Evolutionary conservation across 2,329 filamentous ascomycete species (phyloP), one percentile per base, ranked within the genome.

Genomic region (Hypoxylon sp.): DNA sequence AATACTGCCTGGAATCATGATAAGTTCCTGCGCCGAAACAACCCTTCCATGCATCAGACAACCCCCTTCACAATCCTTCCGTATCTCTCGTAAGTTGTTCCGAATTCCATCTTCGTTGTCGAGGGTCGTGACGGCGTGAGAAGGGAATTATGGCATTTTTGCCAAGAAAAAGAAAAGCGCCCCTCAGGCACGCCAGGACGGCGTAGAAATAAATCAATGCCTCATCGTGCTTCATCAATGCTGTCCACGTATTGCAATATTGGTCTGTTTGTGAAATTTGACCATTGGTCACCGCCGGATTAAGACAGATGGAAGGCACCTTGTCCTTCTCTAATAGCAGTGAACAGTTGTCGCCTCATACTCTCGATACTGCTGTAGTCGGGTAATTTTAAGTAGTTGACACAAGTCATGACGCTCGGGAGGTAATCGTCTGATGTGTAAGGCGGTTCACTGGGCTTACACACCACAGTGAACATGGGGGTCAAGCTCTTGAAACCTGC

Each of bases 321-420:
- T 78, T 99, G 96, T 23, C 96, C 96, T 82, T 99, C 96, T 78
- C 89, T 92, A 77, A 97, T 97, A 25, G 96, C 96, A 70, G 90
- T 91, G 70, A 87, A 89, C 57, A 99, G 84, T 78, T 93, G 92
- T 77, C 91, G 87, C 75, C 87, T 90, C 80, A 99, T 88, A 54
- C 91, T 85, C 1, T 92, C 87, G 67, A 97, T 82, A 71, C 83
- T 89, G 71, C 90, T 95, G 80, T 99, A 99, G 79, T 99, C 93
- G 19, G 96, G 96, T 75, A 99, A 86, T 81, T 99, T 99, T 74
- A 99, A 88, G 78, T 99, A 99, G 80, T 99, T 99, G 80, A 97
- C 96, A 78, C 96, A 99, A 9, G 96, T 99, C 96, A 99, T 99
- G 78, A 99, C 96, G 77, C 94, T 98, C 11, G 96, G 96, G n/a